phyloP scores from a whole-genome alignment of 139 green algal species.

The Coccomyxa sp. region DNA sequence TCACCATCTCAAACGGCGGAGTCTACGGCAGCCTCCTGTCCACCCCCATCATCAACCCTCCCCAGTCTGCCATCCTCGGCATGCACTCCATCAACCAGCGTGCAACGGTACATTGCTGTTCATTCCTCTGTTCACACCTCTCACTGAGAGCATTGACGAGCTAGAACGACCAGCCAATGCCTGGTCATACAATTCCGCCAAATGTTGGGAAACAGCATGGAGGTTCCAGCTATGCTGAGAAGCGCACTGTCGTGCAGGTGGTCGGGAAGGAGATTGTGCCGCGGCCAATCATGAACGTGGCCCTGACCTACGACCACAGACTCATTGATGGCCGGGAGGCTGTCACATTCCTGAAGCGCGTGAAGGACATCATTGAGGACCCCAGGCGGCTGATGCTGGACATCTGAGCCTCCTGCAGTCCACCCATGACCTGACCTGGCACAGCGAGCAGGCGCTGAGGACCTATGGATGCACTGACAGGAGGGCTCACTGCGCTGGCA shows the following conservation, averaged over 20 bases:
- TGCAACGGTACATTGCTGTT: slow-evolving; percentile 52
- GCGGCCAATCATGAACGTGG: slow-evolving; percentile 98
- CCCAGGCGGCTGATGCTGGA: slow-evolving; percentile 90
- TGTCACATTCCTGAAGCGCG: slow-evolving; percentile 95
- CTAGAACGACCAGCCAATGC: too few species aligned
- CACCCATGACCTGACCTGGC: too few species aligned
- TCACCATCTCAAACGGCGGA: slow-evolving; percentile 99
- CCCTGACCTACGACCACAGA: slow-evolving; percentile 99
- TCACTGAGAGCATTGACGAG: too few species aligned
- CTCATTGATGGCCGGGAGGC: slow-evolving; percentile 95
- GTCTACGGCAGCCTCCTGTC: slow-evolving; percentile 94
- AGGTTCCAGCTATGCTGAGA: too few species aligned
- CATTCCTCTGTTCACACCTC: too few species aligned
- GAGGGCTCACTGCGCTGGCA: too few species aligned
- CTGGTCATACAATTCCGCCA: too few species aligned
- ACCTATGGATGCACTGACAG: too few species aligned
- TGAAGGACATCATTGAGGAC: slow-evolving; percentile 99
- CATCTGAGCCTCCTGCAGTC: slow-evolving; percentile 45
- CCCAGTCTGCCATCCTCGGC: slow-evolving; percentile 88
- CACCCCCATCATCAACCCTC: slow-evolving; percentile 99
- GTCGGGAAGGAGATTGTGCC: slow-evolving; percentile 72
- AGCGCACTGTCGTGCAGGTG: too few species aligned
- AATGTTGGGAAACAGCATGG: too few species aligned
- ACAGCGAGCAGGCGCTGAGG: too few species aligned
- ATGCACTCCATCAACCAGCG: slow-evolving; percentile 96